These are phyloP conservation scores for Claviceps sp. DNA, from an alignment of 2,329 filamentous ascomycete genomes.

Conservation along the genomic window DNA sequence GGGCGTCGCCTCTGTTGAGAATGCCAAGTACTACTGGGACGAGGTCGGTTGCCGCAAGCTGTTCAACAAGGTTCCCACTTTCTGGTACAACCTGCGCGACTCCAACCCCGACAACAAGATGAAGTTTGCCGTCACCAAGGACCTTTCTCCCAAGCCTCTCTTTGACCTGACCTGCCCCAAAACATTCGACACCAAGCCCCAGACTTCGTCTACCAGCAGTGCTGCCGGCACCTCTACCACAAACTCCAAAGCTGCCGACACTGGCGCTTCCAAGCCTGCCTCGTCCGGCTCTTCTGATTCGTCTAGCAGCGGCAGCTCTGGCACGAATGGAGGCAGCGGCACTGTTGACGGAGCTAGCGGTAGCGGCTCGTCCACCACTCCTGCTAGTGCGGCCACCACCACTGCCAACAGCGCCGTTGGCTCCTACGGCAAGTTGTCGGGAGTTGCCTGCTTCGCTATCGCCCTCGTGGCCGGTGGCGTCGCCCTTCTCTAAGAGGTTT, in stretches of 20 bases:
- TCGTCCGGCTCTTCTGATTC: constrained; percentile 5
- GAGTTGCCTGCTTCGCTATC: constrained; percentile 8
- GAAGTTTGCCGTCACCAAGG: constrained; percentile 43
- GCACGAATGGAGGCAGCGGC: constrained; percentile 2
- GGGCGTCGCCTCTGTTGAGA: constrained; percentile 40
- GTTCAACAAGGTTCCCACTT: constrained; percentile 41
- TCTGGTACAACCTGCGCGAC: constrained; percentile 50
- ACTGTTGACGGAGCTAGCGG: background rate
- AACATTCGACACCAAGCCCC: constrained; percentile 22
- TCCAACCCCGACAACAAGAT: constrained; percentile 45
- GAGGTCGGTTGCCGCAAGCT: constrained; percentile 46
- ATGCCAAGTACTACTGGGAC: constrained; percentile 52
- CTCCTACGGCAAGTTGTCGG: constrained; percentile 7
- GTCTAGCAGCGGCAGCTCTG: background rate
- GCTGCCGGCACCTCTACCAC: constrained; percentile 2
- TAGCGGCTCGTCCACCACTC: background rate
- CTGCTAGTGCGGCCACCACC: background rate
- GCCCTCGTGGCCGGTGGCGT: constrained; percentile 6
- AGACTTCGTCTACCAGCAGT: constrained; percentile 7
- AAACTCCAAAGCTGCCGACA: constrained; percentile 4
- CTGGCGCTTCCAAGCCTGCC: background rate
- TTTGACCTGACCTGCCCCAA: constrained; percentile 42
- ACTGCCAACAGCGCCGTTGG: background rate
- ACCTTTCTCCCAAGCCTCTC: constrained; percentile 35
- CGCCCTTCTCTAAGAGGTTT: constrained; percentile 7